Base-by-base conservation (phyloP, 1,284 basidiomycete species). In the Malassezia vespertilionis region DNA sequence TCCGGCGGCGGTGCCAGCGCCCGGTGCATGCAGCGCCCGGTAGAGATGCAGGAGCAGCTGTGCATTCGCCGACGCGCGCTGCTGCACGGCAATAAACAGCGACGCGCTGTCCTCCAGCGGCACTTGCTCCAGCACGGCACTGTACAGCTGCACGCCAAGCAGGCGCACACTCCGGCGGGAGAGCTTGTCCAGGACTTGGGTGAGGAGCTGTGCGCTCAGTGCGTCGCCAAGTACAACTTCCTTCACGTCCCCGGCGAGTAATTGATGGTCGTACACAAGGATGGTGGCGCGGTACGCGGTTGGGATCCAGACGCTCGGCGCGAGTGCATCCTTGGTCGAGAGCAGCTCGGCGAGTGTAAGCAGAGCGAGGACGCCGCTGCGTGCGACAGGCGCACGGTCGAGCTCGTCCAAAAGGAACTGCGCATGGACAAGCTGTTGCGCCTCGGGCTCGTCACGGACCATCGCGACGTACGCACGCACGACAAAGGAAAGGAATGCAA, bases 1-100 rank as follows among this genome's bases (percentile, higher is more conserved):
- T 7, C 39, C 23, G n/a, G 35, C 47, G 2, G 21, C 18, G 18
- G 21, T 21, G 6, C 36, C 41, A 12, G 26, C 39, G 20, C 28
- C 38, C 9, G 47, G 42, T 21, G 33, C 43, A 31, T 50, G 47
- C 32, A 50, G 42, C 17, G 38, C 32, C 27, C 39, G 47, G 40
- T 30, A 50, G 14, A 40, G 15, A 9, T 44, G 42, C 35, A 43
- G n/a, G 14, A 44, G 12, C 9, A 50, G 43, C 33, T 43, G 47
- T 11, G 47, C 47, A 9, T 11, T 26, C 3, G 41, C 32, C 33
- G 41, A 30, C 2, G 22, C n/a, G 9, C 41, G 47, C 35, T 44
- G 42, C 35, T 50, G 47, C 28, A 50, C 42, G 23, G 17, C 43
- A 11, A 40, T 24, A 27, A 50, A 34, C 21, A 44, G 28, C 27